A percentile compares a stretch with the other conserved stretches of the same genome.
Evolutionary conservation across 805 yeast genomes (phyloP).

Genomic region (Metschnikowia reukaufii): DNA sequence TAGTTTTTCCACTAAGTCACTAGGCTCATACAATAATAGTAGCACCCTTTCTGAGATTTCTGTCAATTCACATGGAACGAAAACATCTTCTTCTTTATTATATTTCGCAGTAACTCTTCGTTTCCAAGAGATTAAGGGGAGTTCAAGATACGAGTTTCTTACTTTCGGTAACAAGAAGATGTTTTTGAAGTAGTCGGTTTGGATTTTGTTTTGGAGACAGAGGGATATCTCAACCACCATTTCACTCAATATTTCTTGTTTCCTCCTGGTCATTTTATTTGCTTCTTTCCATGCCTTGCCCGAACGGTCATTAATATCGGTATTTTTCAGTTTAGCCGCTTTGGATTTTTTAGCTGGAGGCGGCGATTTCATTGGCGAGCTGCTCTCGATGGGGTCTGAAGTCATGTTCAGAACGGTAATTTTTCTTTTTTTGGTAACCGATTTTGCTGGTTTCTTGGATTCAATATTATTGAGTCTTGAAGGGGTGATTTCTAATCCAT

Average conservation of each 20-base stretch:
- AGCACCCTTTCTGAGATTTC: slow-evolving; percentile 44
- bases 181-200: slow-evolving; percentile 21
- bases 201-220: slow-evolving; percentile 24
- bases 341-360: slow-evolving; percentile 8
- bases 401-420: neutral
- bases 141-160: slow-evolving; percentile 23
- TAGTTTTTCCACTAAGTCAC: slow-evolving; percentile 36
- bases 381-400: slow-evolving; percentile 12
- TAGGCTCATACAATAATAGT: slow-evolving; percentile 48
- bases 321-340: neutral
- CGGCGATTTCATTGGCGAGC: slow-evolving; percentile 11
- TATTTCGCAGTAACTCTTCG: slow-evolving; percentile 51
- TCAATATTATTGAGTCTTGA: neutral
- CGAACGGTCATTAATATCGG: slow-evolving; percentile 8
- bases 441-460: neutral
- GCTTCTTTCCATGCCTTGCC: slow-evolving; percentile 34
- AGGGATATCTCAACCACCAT: slow-evolving; percentile 48
- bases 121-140: slow-evolving; percentile 53
- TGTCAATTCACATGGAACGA: slow-evolving; percentile 50
- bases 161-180: slow-evolving; percentile 24
- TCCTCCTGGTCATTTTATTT: slow-evolving; percentile 40
- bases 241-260: slow-evolving; percentile 50
- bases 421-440: neutral
- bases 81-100: slow-evolving; percentile 48
- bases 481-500: neutral